Evolutionary conservation across 2,329 filamentous ascomycete genomes (phyloP).

Genomic region (Bipolaris gigantea): DNA sequence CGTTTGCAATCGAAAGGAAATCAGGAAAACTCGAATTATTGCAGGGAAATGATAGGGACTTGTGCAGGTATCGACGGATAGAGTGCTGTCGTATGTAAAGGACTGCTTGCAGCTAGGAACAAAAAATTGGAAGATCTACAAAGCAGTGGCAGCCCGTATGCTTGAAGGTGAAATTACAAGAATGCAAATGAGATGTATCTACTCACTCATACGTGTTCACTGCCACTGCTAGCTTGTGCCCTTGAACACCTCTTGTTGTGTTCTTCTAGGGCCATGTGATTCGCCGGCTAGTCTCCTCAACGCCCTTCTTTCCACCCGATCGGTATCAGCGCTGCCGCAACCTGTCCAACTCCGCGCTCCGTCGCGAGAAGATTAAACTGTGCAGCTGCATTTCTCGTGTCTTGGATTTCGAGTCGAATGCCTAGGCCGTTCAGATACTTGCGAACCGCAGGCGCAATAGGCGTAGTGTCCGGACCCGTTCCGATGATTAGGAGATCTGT

Average conservation of each 20-base stretch:
- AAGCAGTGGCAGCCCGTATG: background rate
- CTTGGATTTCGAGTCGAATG: conserved; percentile 82
- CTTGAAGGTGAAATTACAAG: too few relatives aligned
- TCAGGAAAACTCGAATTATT: background rate
- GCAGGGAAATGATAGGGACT: background rate
- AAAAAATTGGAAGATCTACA: background rate
- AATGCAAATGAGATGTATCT: background rate
- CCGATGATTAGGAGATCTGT: conserved; percentile 88
- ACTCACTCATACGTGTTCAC: background rate
- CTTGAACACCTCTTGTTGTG: background rate
- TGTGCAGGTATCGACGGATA: background rate
- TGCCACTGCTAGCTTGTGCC: background rate
- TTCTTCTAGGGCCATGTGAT: background rate
- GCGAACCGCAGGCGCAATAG: conserved; percentile 74
- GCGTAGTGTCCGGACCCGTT: conserved; percentile 73
- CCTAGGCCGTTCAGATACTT: conserved; percentile 74
- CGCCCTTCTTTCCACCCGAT: conserved; percentile 72
- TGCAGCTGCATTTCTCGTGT: conserved; percentile 90
- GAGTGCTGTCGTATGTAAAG: background rate
- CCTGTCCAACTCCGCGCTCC: conserved; percentile 80
- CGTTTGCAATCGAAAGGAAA: background rate
- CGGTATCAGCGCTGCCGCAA: conserved; percentile 86
- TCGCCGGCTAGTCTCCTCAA: conserved; percentile 2
- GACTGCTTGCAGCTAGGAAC: background rate
- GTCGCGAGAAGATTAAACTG: conserved; percentile 97